Conservation (phyloP, 2,329 filamentous ascomycete species). For the Tothia fuscella region DNA sequence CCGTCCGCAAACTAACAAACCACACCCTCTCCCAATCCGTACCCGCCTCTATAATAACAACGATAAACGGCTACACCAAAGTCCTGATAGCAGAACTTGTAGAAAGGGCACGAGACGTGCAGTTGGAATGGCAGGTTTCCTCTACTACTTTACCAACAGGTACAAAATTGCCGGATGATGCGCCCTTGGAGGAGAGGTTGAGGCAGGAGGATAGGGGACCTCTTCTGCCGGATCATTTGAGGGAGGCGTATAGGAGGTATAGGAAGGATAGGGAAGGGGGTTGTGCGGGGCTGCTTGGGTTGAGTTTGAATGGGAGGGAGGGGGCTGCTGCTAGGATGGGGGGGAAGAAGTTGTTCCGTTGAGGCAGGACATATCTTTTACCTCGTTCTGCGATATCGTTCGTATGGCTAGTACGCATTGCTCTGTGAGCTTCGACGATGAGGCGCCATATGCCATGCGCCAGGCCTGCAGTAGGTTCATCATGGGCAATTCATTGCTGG, state of each 20-base stretch:
- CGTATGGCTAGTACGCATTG: too few relatives aligned
- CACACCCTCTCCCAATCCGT: constrained; percentile 72
- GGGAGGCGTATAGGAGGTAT: constrained; percentile 61
- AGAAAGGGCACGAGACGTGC: constrained; percentile 57
- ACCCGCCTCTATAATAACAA: constrained; percentile 58
- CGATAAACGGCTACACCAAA: constrained; percentile 66
- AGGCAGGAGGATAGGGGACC: constrained; percentile 38
- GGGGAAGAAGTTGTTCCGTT: constrained; percentile 34
- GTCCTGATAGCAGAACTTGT: constrained; percentile 67
- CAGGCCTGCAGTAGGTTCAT: too few relatives aligned
- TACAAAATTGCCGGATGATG: constrained; percentile 2
- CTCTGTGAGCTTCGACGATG: too few relatives aligned
- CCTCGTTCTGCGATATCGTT: too few relatives aligned
- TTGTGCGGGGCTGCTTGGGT: constrained; percentile 38
- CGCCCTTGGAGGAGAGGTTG: constrained; percentile 2
- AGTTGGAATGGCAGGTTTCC: constrained; percentile 56
- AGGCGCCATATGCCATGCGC: too few relatives aligned
- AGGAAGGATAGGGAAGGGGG: constrained; percentile 51
- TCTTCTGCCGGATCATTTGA: constrained; percentile 60
- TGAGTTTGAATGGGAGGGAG: constrained; percentile 37
- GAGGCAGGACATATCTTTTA: too few relatives aligned
- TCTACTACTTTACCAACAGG: constrained; percentile 30
- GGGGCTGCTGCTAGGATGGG: constrained; percentile 32
- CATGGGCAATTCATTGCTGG: too few relatives aligned
- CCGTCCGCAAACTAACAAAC: constrained; percentile 65